Base-by-base conservation (phyloP, 2,329 filamentous ascomycete species). In the Chaetomiaceae sp. region DNA sequence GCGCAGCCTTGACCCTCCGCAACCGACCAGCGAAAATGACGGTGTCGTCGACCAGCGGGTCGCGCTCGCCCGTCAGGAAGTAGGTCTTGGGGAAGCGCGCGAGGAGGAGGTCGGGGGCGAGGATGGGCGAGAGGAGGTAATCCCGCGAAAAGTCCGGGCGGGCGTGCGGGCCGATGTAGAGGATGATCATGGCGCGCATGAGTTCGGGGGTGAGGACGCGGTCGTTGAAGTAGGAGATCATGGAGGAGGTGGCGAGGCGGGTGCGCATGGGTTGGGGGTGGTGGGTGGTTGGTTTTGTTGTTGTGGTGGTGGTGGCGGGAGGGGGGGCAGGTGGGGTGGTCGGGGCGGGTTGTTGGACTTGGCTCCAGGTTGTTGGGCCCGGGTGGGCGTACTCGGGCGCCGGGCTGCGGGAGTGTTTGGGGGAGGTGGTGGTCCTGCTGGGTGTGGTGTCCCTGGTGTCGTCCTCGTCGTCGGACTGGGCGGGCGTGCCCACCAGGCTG, bases 121-220 rank as follows among this genome's bases (percentile, higher is more conserved):
- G 79, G 1, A 96, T 83, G 0, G 93, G 93, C 0, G 88, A 95
- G 2, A 99, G 80, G 0, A 96, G 79, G 65, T 90, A 96, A 67
- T 99, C 92, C 6, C 87, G 89, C 23, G 82, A 82, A 67, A 99
- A 97, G 65, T 97, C 90, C 0, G 93, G 93, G 1, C 91, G 85
- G 66, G 93, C 89, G 65, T 96, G 87, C 0, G 91, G 90, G 0
- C 93, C 93, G 49, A 99, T 87, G 66, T 99, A 99, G 4, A 99
- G 76, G 58, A 99, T 95, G 58, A 99, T 96, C 91, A 99, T 97
- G 56, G 91, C 89, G 27, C 93, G 87, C 86, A 97, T 96, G 89
- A 97, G 96, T 68, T 99, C 93, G 0, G 93, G 92, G 0, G 89
- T 92, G 13, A 99, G 77, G 23, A 99, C 87, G 23, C 93, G 86